Evolutionary conservation across 2,329 filamentous ascomycete species (phyloP).

Genomic region (Epichloe sylvatica): DNA sequence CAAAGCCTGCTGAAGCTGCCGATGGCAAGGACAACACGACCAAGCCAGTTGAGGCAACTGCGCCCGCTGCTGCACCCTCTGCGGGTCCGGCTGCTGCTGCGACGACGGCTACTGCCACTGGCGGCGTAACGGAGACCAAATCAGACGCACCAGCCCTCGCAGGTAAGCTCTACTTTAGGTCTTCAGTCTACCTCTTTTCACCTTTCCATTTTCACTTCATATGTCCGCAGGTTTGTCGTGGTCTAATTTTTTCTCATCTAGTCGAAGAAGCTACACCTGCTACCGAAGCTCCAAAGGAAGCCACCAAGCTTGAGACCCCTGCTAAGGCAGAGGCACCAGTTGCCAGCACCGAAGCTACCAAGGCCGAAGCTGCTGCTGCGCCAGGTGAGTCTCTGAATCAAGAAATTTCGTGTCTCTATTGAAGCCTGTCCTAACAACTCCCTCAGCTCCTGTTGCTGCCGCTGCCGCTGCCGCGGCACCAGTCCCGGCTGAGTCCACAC

Average conservation of each 20-base stretch:
- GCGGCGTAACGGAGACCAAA: conserved; percentile 24
- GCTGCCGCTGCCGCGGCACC: conserved; percentile 2
- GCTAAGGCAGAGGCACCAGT: neutral
- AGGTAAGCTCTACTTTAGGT: conserved; percentile 12
- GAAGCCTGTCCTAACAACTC: neutral
- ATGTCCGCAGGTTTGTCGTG: neutral
- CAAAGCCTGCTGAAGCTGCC: conserved; percentile 1
- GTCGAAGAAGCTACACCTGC: conserved; percentile 13
- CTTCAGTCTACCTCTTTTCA: neutral
- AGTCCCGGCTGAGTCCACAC: conserved; percentile 1
- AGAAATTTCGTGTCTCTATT: too few species aligned
- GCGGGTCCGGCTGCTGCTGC: conserved; percentile 11
- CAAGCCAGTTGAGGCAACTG: conserved; percentile 14
- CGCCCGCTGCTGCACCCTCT: conserved; percentile 11
- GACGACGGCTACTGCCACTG: conserved; percentile 15
- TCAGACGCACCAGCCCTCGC: conserved; percentile 17
- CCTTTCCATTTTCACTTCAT: neutral
- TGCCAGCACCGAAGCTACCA: neutral
- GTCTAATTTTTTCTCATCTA: conserved; percentile 1
- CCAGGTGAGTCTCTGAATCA: neutral
- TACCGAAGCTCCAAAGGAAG: conserved; percentile 3
- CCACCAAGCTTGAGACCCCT: neutral
- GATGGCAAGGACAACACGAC: conserved; percentile 13
- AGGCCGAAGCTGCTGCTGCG: conserved; percentile 1
- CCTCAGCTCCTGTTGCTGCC: conserved; percentile 3